Percentiles rank a stretch among this genome's conserved stretches.
These are phyloP conservation scores for Lolium perenne DNA, from an alignment of 176 grass and related monocot genomes.

Conservation along the genomic window DNA sequence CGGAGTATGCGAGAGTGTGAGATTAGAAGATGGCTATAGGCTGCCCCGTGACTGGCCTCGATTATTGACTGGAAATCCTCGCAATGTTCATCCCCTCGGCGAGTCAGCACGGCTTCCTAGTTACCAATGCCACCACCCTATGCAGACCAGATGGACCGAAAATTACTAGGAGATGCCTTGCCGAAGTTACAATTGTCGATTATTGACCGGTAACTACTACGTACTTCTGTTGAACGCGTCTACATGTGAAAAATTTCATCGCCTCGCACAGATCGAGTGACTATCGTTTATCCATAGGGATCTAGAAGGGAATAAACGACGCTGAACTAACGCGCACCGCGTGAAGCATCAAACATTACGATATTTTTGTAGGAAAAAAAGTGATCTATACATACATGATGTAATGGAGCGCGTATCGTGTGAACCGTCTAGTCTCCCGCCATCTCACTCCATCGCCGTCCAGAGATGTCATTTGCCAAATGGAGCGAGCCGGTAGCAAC, in stretches of 20 bases:
- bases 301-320: not conserved
- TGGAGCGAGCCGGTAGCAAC: not conserved
- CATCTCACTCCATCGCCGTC: not conserved
- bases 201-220: not conserved
- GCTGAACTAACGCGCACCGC: not conserved
- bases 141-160: too few relatives aligned
- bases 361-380: too few relatives aligned
- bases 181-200: too few relatives aligned
- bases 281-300: not conserved
- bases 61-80: too few relatives aligned
- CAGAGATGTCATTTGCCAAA: not conserved
- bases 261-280: not conserved
- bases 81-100: too few relatives aligned
- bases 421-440: not conserved
- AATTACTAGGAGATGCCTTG: too few relatives aligned
- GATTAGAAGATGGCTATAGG: not conserved
- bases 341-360: too few relatives aligned
- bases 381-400: not conserved
- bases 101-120: too few relatives aligned
- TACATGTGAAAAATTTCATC: too few relatives aligned
- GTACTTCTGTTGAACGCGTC: too few relatives aligned
- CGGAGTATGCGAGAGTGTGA: slow-evolving; percentile 36
- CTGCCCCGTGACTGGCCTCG: not conserved
- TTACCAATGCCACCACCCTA: too few relatives aligned
- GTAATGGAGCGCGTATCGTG: not conserved